phyloP scores from a whole-genome alignment of 139 green algal species.

The Chlamydomonas sp. region DNA sequence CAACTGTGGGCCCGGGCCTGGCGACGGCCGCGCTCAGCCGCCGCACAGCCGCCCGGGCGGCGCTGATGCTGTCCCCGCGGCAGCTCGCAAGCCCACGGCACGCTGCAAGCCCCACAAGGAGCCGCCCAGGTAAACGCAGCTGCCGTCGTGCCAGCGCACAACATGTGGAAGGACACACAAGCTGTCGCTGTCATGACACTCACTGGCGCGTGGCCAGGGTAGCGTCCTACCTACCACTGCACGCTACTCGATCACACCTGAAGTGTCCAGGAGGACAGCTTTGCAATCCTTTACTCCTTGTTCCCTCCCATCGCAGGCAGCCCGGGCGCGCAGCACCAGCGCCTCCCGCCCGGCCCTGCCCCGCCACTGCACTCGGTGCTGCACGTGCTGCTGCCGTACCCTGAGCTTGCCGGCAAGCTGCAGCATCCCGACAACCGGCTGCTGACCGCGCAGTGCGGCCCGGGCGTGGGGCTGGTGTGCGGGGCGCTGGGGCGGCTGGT shows the following conservation, averaged over 20 bases:
- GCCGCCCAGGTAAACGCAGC: not conserved
- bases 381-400: slow-evolving; percentile 34
- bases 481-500: slow-evolving; percentile 4
- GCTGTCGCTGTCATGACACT: too few species aligned
- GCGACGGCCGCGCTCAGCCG: not conserved
- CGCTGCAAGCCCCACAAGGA: too few species aligned
- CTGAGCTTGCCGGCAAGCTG: slow-evolving; percentile 33
- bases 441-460: slow-evolving; percentile 9
- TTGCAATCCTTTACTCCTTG: too few species aligned
- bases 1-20: not conserved
- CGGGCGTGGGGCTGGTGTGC: not conserved
- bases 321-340: too few species aligned
- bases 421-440: slow-evolving; percentile 24
- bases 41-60: not conserved
- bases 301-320: too few species aligned
- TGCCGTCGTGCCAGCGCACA: too few species aligned
- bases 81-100: not conserved
- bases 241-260: too few species aligned
- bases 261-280: too few species aligned
- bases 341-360: not conserved
- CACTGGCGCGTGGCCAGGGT: too few species aligned
- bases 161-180: too few species aligned
- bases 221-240: too few species aligned
- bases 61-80: slow-evolving; percentile 13
- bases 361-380: not conserved